Conservation (phyloP, 1,284 basidiomycete species). For the Cryptococcus sp. region DNA sequence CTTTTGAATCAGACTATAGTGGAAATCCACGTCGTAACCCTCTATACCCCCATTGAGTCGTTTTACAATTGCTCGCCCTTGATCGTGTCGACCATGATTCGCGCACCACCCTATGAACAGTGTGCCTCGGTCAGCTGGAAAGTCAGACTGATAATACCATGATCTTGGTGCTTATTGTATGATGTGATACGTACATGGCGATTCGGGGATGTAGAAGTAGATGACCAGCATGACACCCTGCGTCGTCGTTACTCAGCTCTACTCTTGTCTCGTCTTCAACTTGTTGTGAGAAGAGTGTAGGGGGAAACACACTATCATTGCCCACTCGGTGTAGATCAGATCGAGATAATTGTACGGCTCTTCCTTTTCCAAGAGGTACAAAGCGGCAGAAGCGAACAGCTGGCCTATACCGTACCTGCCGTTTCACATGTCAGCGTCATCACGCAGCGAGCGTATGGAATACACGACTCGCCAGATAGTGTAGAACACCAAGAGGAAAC, state of each 20-base stretch:
- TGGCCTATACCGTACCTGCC: constrained; percentile 15
- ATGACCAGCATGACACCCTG: constrained; percentile 20
- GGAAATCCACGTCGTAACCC: constrained; percentile 35
- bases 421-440: not conserved
- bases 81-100: constrained; percentile 13
- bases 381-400: constrained; percentile 13
- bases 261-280: no score
- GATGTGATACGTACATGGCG: constrained; percentile 15
- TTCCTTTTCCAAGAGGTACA: constrained; percentile 13
- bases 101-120: constrained; percentile 6
- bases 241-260: not conserved
- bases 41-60: constrained; percentile 28
- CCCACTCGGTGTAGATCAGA: constrained; percentile 22
- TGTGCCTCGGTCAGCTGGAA: not conserved
- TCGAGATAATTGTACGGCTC: constrained; percentile 18
- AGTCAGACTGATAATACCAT: not conserved
- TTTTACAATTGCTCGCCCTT: constrained; percentile 6
- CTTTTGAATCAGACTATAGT: constrained; percentile 26
- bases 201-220: constrained; percentile 25
- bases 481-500: constrained; percentile 23
- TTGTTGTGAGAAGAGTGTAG: no score
- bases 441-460: no score
- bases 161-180: not conserved
- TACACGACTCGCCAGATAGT: constrained; percentile 7
- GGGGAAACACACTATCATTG: constrained; percentile 3